Evolutionary conservation across 441 rosid species (phyloP).

Genomic region (Eutrema salsugineum): DNA sequence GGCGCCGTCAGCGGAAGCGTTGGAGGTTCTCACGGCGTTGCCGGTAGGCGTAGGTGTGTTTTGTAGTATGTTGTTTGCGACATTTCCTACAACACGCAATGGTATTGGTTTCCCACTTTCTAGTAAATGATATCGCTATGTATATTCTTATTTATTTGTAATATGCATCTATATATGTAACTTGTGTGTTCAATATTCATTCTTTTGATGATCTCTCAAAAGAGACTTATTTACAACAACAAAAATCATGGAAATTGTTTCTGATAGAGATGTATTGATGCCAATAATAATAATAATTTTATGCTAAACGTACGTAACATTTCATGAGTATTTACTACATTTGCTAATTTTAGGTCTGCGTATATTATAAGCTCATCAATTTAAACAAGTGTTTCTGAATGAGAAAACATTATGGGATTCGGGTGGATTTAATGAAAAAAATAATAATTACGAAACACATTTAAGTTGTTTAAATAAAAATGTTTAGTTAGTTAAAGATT

Average conservation of each 20-base stretch:
- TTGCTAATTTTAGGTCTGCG: not conserved
- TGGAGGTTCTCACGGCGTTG: constrained; percentile 68
- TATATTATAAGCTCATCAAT: not conserved
- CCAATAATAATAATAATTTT: not conserved
- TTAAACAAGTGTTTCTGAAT: too few relatives aligned
- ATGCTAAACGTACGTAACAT: not conserved
- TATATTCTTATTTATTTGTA: not conserved
- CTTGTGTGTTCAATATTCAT: not conserved
- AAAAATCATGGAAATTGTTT: not conserved
- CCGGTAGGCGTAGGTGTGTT: constrained; percentile 78
- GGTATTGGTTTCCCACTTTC: constrained; percentile 82
- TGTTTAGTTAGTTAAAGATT: too few relatives aligned
- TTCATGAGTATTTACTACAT: not conserved
- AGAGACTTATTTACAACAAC: not conserved
- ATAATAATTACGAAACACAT: too few relatives aligned
- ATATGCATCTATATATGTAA: not conserved
- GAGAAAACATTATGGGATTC: too few relatives aligned
- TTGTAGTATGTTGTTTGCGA: constrained; percentile 76
- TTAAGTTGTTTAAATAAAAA: too few relatives aligned
- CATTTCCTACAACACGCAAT: constrained; percentile 81
- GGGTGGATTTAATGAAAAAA: too few relatives aligned
- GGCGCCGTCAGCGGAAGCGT: constrained; percentile 56
- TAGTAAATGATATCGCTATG: constrained; percentile 1
- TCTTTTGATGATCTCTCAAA: not conserved
- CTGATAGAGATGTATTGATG: constrained; percentile 9